phyloP scores from a whole-genome alignment of 2,329 filamentous ascomycete species.

The Cyclaneusma minus region DNA sequence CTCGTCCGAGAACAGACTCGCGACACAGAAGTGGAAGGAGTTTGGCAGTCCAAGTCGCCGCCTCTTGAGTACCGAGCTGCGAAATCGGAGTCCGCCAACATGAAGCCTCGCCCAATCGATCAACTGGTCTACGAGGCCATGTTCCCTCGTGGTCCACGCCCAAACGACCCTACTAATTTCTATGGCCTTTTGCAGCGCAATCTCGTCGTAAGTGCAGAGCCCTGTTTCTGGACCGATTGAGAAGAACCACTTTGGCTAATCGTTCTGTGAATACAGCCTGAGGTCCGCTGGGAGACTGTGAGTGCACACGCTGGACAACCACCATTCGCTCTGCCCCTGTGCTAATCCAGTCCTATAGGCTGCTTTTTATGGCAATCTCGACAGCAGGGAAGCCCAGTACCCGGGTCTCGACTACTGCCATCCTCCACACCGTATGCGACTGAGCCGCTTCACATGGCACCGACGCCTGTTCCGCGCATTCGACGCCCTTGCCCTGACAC shows the following conservation, averaged over 20 bases:
- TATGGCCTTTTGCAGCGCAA: conserved; percentile 51
- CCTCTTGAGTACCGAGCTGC: neutral
- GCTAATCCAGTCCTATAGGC: too few species aligned
- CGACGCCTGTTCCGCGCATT: conserved; percentile 62
- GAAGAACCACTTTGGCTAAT: neutral
- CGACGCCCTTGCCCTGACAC: conserved; percentile 51
- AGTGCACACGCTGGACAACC: too few species aligned
- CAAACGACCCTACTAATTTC: conserved; percentile 57
- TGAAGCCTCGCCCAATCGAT: conserved; percentile 59
- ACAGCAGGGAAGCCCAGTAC: conserved; percentile 68
- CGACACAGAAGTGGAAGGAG: too few species aligned
- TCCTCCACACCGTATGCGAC: conserved; percentile 58
- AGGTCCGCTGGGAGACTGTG: conserved; percentile 68
- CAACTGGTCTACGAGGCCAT: conserved; percentile 61
- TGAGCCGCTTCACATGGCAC: conserved; percentile 64
- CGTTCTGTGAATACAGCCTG: conserved; percentile 23
- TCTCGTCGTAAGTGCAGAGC: too few species aligned
- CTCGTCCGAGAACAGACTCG: too few species aligned
- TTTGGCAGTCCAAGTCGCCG: too few species aligned
- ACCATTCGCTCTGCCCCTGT: too few species aligned
- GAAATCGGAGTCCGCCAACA: conserved; percentile 20
- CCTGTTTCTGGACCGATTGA: conserved; percentile 13
- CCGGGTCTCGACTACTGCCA: conserved; percentile 68
- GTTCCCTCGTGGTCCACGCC: conserved; percentile 52
- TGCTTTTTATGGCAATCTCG: conserved; percentile 62